Evolutionary conservation across 805 yeast species (phyloP).

Genomic region (Candida oleophila): DNA sequence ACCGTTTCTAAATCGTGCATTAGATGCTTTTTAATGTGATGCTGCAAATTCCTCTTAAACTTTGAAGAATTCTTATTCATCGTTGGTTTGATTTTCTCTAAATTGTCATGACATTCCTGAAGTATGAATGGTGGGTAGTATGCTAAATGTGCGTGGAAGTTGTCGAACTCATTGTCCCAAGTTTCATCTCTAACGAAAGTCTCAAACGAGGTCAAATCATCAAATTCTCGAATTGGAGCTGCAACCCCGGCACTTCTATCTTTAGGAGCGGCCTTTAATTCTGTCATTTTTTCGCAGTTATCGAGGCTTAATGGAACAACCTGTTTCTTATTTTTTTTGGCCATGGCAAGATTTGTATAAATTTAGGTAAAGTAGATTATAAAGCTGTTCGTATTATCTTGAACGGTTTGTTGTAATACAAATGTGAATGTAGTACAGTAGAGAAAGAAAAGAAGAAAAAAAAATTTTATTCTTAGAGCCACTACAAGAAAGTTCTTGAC

Average conservation of each 20-base stretch:
- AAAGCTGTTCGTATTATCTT: slow-evolving; percentile 2
- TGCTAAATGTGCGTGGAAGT: slow-evolving; percentile 61
- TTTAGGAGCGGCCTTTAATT: slow-evolving; percentile 38
- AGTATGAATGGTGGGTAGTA: slow-evolving; percentile 76
- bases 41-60: slow-evolving; percentile 71
- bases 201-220: slow-evolving; percentile 62
- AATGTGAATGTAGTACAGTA: neutral
- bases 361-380: no score
- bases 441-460: neutral
- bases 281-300: slow-evolving; percentile 37
- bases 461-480: neutral
- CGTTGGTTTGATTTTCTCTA: slow-evolving; percentile 69
- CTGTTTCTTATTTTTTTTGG: slow-evolving; percentile 28
- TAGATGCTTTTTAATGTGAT: slow-evolving; percentile 70
- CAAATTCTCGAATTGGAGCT: slow-evolving; percentile 53
- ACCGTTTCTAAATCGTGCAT: slow-evolving; percentile 62
- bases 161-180: slow-evolving; percentile 73
- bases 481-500: neutral
- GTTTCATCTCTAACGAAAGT: slow-evolving; percentile 66
- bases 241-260: slow-evolving; percentile 37
- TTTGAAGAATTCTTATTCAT: slow-evolving; percentile 70
- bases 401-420: neutral
- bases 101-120: slow-evolving; percentile 63
- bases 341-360: slow-evolving; percentile 25
- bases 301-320: slow-evolving; percentile 34